Evolutionary conservation across 1,284 basidiomycete genomes (phyloP).

Genomic region (Pseudozyma hubeiensis): DNA sequence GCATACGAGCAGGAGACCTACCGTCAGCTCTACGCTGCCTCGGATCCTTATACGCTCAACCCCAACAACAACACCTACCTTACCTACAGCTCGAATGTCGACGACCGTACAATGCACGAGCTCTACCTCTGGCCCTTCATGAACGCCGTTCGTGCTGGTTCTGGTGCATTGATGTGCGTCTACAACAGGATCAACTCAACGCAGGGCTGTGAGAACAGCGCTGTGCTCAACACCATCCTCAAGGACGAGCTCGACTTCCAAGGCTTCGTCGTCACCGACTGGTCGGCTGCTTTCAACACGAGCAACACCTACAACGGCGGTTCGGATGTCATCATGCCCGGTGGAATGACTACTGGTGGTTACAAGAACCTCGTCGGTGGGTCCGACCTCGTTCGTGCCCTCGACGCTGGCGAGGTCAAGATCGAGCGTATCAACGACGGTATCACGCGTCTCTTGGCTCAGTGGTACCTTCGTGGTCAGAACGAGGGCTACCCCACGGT

Average conservation of each 20-base stretch:
- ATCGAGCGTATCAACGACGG: constrained; percentile 46
- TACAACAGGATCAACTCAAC: constrained; percentile 32
- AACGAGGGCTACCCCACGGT: constrained; percentile 35
- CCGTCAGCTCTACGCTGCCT: constrained; percentile 31
- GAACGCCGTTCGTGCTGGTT: constrained; percentile 43
- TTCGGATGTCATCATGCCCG: constrained; percentile 32
- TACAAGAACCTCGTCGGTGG: constrained; percentile 36
- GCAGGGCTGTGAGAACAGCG: constrained; percentile 22
- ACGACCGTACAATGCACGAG: constrained; percentile 45
- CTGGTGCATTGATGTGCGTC: constrained; percentile 40
- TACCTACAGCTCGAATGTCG: constrained; percentile 68
- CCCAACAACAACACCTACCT: constrained; percentile 51
- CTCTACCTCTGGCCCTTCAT: constrained; percentile 52
- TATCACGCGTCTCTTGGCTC: constrained; percentile 31
- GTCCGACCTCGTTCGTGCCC: constrained; percentile 32
- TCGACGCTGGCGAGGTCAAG: constrained; percentile 34
- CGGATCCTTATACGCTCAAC: constrained; percentile 47
- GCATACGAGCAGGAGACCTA: constrained; percentile 48
- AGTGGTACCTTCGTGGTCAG: constrained; percentile 37
- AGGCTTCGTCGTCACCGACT: constrained; percentile 44
- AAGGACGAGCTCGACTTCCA: constrained; percentile 49
- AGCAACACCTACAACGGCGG: constrained; percentile 42
- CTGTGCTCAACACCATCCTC: constrained; percentile 44
- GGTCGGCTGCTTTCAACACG: constrained; percentile 41
- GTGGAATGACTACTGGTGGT: constrained; percentile 33